Conservation (phyloP, 495 filamentous ascomycete species). For the Daldinia vernicosa region DNA sequence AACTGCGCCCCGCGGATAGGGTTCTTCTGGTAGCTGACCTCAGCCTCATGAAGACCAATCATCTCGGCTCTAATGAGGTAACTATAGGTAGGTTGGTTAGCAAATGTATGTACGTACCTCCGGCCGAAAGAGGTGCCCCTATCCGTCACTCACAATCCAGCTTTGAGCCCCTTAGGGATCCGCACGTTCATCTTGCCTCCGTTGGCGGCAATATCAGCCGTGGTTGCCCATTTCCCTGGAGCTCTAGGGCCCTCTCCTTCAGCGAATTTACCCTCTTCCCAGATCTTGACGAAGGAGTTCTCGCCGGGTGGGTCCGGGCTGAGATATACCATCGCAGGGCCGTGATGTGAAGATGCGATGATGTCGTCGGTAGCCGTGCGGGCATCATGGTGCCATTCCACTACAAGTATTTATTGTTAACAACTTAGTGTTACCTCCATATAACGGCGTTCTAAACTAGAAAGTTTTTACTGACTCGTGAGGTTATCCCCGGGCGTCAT, state of each 20-base stretch:
- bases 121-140: neutral
- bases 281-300: constrained; percentile 60
- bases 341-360: constrained; percentile 55
- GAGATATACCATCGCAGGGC: constrained; percentile 57
- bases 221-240: constrained; percentile 48
- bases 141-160: constrained; percentile 48
- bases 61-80: constrained; percentile 60
- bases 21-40: constrained; percentile 45
- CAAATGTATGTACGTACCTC: neutral
- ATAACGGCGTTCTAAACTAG: neutral
- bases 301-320: constrained; percentile 54
- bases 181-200: constrained; percentile 55
- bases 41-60: constrained; percentile 57
- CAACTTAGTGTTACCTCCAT: neutral
- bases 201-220: constrained; percentile 51
- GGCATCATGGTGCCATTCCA: constrained; percentile 47
- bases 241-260: constrained; percentile 17
- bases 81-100: constrained; percentile 2
- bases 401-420: neutral
- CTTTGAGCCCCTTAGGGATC: constrained; percentile 53
- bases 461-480: constrained; percentile 43
- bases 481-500: constrained; percentile 57
- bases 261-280: constrained; percentile 54
- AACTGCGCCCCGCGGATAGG: constrained; percentile 55
- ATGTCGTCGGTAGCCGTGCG: constrained; percentile 52